A percentile compares a stretch with the other conserved stretches of the same genome.
These are phyloP conservation scores for Kwoniella dejecticola DNA, from an alignment of 768 basidiomycete species.

Conservation along the genomic window DNA sequence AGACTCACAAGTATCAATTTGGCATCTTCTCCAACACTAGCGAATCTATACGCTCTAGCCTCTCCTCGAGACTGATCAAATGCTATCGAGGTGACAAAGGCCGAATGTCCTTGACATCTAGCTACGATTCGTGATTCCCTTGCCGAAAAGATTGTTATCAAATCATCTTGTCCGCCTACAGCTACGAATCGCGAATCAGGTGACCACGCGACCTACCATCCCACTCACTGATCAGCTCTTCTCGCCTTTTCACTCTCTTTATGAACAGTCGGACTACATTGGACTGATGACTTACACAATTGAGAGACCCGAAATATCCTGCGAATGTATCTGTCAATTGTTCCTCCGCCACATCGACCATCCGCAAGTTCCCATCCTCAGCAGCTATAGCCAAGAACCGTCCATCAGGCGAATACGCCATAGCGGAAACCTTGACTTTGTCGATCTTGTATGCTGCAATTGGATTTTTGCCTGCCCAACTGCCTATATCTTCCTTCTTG, in stretches of 20 bases:
- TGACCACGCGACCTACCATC: slow-evolving; percentile 72
- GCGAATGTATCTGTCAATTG: slow-evolving; percentile 93
- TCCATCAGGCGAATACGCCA: slow-evolving; percentile 91
- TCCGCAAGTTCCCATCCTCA: slow-evolving; percentile 86
- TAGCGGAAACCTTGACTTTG: slow-evolving; percentile 59
- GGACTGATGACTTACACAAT: slow-evolving; percentile 59
- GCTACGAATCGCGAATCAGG: slow-evolving; percentile 92
- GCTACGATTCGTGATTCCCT: slow-evolving; percentile 93
- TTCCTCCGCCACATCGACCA: slow-evolving; percentile 85
- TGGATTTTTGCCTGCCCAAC: slow-evolving; percentile 55
- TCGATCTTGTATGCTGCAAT: slow-evolving; percentile 48
- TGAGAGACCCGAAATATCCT: slow-evolving; percentile 90
- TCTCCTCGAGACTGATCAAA: slow-evolving; percentile 84
- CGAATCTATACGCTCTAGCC: slow-evolving; percentile 88
- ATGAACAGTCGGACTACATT: neutral
- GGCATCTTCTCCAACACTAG: slow-evolving; percentile 95
- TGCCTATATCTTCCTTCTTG: slow-evolving; percentile 29
- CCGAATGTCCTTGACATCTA: slow-evolving; percentile 94
- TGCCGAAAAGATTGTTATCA: slow-evolving; percentile 90
- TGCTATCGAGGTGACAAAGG: slow-evolving; percentile 83
- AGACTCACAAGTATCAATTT: slow-evolving; percentile 82
- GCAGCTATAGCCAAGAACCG: slow-evolving; percentile 85
- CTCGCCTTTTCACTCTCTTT: neutral
- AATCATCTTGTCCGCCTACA: slow-evolving; percentile 94
- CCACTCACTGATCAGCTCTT: neutral